Evolutionary conservation across 345 rosid species (phyloP).

Genomic region (Pistacia integerrima): DNA sequence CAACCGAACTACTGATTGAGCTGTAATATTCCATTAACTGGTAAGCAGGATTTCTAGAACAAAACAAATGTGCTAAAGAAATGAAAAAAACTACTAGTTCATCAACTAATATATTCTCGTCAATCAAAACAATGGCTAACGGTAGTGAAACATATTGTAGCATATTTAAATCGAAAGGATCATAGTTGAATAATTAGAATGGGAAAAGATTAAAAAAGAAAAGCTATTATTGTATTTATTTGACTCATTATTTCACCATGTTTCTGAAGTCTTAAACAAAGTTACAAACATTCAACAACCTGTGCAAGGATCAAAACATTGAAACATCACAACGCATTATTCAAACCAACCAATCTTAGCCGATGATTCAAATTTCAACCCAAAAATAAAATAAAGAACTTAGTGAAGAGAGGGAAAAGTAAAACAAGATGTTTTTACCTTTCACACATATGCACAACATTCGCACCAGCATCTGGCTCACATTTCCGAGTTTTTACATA

Average conservation of each 20-base stretch:
- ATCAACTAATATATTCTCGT: too few relatives aligned
- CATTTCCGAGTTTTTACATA: conserved; percentile 76
- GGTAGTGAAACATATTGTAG: not conserved
- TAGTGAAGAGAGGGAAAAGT: not conserved
- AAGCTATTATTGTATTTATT: not conserved
- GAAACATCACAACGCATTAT: not conserved
- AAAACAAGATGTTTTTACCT: conserved; percentile 40
- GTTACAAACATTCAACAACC: not conserved
- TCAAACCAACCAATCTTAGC: too few relatives aligned
- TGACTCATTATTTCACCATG: not conserved
- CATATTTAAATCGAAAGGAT: not conserved
- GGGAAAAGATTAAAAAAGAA: not conserved
- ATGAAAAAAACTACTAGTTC: too few relatives aligned
- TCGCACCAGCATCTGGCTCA: conserved; percentile 68
- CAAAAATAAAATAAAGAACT: not conserved
- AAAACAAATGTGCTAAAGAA: not conserved
- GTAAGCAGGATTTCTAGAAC: not conserved
- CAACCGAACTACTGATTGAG: not conserved
- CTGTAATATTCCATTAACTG: not conserved
- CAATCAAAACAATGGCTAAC: not conserved
- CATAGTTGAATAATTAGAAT: not conserved
- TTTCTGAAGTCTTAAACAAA: not conserved
- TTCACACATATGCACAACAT: conserved; percentile 71
- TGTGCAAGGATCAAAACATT: not conserved
- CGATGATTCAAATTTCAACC: not conserved